Conservation (phyloP, 2,329 filamentous ascomycete species). For the Colletotrichum lini region DNA sequence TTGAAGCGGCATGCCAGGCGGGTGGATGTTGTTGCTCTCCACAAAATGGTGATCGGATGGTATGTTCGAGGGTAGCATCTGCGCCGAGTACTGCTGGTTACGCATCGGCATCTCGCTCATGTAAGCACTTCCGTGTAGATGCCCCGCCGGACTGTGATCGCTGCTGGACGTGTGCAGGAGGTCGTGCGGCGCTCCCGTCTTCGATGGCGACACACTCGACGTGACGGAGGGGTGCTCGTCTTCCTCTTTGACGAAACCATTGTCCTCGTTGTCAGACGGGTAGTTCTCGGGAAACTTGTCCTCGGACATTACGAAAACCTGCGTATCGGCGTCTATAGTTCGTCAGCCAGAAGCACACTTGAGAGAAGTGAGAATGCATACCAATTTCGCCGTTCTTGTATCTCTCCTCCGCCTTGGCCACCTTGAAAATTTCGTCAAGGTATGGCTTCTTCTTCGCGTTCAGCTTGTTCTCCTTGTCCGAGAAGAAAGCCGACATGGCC, state of each 20-base stretch:
- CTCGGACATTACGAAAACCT: slow-evolving; percentile 66
- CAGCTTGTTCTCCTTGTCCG: slow-evolving; percentile 66
- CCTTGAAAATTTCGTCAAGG: slow-evolving; percentile 73
- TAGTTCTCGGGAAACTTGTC: slow-evolving; percentile 65
- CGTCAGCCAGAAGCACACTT: neutral
- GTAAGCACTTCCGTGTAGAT: slow-evolving; percentile 53
- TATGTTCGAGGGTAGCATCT: slow-evolving; percentile 61
- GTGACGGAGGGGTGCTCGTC: slow-evolving; percentile 57
- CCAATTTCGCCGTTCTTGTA: slow-evolving; percentile 71
- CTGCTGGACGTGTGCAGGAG: slow-evolving; percentile 54
- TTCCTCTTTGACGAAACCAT: slow-evolving; percentile 58
- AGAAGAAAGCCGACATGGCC: slow-evolving; percentile 70
- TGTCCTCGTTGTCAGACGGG: slow-evolving; percentile 63
- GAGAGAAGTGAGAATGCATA: slow-evolving; percentile 50
- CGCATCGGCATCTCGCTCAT: slow-evolving; percentile 62
- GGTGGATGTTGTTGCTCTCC: slow-evolving; percentile 55
- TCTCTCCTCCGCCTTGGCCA: slow-evolving; percentile 70
- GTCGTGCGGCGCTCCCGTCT: slow-evolving; percentile 51
- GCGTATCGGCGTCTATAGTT: slow-evolving; percentile 61
- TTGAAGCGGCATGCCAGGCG: slow-evolving; percentile 56
- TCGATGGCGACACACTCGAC: slow-evolving; percentile 54
- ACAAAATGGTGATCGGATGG: slow-evolving; percentile 57
- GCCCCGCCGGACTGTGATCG: slow-evolving; percentile 54
- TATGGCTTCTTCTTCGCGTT: slow-evolving; percentile 70
- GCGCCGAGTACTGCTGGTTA: slow-evolving; percentile 55